phyloP scores from a whole-genome alignment of 2,329 filamentous ascomycete genomes.

The Cercospora sp. region DNA sequence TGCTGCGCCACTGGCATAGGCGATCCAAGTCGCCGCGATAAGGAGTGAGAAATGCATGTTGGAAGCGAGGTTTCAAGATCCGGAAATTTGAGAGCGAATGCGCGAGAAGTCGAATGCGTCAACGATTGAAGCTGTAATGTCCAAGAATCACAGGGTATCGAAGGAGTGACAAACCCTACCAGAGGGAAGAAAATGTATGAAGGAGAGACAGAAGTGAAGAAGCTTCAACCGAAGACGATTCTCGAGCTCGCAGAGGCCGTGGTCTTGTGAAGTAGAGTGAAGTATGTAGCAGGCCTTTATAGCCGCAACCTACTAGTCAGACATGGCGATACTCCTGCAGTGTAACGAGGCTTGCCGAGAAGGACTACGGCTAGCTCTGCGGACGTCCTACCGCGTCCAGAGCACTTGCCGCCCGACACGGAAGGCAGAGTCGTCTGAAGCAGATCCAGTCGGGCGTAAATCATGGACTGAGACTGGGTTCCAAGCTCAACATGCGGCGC shows the following conservation, averaged over 20 bases:
- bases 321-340: conserved; percentile 1
- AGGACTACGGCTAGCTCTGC: conserved; percentile 3
- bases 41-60: conserved; percentile 9
- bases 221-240: background rate
- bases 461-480: conserved; percentile 7
- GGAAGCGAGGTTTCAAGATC: background rate
- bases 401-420: background rate
- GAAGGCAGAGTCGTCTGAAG: conserved; percentile 13
- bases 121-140: background rate
- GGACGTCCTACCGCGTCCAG: conserved; percentile 6
- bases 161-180: conserved; percentile 14
- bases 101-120: background rate
- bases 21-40: background rate
- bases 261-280: background rate
- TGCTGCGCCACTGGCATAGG: conserved; percentile 9
- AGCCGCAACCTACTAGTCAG: conserved; percentile 4
- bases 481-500: conserved; percentile 16
- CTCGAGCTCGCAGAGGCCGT: background rate
- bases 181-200: conserved; percentile 6
- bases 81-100: background rate
- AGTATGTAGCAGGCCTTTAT: conserved; percentile 16
- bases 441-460: conserved; percentile 13
- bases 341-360: conserved; percentile 15
- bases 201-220: conserved; percentile 7
- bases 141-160: background rate